Base-by-base conservation (phyloP, 306 rosid species). In the Cucurbita pepo region DNA sequence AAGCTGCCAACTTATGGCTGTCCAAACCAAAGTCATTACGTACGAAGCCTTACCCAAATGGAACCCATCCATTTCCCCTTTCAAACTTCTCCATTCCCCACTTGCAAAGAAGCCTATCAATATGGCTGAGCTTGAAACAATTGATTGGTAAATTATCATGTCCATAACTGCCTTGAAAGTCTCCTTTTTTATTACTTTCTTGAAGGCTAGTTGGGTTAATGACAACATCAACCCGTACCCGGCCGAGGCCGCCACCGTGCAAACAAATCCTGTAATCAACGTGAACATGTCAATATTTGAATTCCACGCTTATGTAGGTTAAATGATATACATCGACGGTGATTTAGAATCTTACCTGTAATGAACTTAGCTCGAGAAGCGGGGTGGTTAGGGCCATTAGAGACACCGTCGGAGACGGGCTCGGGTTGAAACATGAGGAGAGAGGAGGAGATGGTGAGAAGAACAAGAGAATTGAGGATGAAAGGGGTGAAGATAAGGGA, bases 401-500 rank as follows among this genome's bases (percentile, higher is more conserved):
- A 3, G n/a, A 2, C 30, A 2, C 64, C 41, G 1, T 67, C 8
- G 43, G 66, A 60, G 45, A 14, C 45, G 43, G 44, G 45, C 3
- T 76, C 78, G 4, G 72, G 41, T 22, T 81, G 75, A 48, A 87
- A 70, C 11, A 63, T 73, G 6, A 85, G 83, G 78, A 85, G 91
- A 25, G 76, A 45, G 10, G 88, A 77, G 56, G 91, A 85, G 30
- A 89, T 61, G 3, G 88, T 83, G 41, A 89, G 85, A 64, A 86
- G 81, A 69, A 86, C 80, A 43, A 86, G 80, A 34, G 95, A 83
- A 58, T 84, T 84, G 47, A 80, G 38, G 38, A 80, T 77, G 60
- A 55, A 85, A 30, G 89, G 81, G 34, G 88, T 86, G 84, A 89
- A 79, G 76, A 82, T 61, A 30, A 80, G 84, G 0, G 84, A 73